Percentiles rank a stretch among this genome's conserved stretches.
Evolutionary conservation across 2,329 filamentous ascomycete species (phyloP).

Genomic region (Colletotrichum horii): DNA sequence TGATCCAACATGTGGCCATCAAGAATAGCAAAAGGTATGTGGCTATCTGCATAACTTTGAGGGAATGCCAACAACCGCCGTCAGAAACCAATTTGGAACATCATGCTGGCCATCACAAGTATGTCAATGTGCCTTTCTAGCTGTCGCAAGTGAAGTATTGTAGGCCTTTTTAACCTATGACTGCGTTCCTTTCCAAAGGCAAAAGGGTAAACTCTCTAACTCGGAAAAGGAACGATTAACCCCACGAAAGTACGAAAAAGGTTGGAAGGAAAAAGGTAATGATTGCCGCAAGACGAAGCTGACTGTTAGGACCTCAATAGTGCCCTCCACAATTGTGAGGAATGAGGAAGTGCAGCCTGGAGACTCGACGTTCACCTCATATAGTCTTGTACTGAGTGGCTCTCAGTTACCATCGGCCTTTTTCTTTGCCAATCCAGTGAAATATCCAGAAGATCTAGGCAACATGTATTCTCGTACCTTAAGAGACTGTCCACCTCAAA

Average conservation of each 20-base stretch:
- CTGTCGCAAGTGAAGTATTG: neutral
- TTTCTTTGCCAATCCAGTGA: neutral
- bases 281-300: neutral
- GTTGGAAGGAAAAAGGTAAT: too few species aligned
- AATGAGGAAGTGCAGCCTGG: neutral
- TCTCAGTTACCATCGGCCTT: neutral
- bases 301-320: accelerated
- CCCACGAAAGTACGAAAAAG: too few species aligned
- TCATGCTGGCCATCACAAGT: neutral
- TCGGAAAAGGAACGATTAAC: too few species aligned
- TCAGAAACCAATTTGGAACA: neutral
- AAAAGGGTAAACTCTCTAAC: too few species aligned
- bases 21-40: neutral
- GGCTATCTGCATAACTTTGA: neutral
- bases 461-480: neutral
- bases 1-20: neutral
- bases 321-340: neutral
- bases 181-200: too few species aligned
- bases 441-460: accelerated
- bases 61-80: neutral
- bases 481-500: neutral
- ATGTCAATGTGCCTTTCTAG: accelerated
- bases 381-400: neutral
- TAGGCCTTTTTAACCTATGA: neutral
- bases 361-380: neutral